Evolutionary conservation across 495 filamentous ascomycete genomes (phyloP), one percentile per base, ranked within the genome.

Genomic region (Penicillium egyptiacum): DNA sequence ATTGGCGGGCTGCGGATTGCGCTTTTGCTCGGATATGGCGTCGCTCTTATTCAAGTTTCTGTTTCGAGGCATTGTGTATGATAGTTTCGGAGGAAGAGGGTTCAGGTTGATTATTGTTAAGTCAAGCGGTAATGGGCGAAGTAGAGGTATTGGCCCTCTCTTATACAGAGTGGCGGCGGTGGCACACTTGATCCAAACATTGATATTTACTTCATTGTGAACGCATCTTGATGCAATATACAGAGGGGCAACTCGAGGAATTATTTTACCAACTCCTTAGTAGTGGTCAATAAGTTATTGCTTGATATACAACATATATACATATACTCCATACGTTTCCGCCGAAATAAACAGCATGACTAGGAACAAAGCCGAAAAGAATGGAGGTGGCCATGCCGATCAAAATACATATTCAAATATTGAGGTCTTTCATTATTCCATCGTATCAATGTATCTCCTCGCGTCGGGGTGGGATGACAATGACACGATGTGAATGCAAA

Each of bases 31-130:
- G 8, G 59, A 46, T 1, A 50, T 45, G 33, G 22, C 56, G 31
- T 50, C 33, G 50, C 53, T 48, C 1, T 40, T 42, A 20, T 19
- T 45, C 10, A 52, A 50, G 19, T 55, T 63, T 33, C 49, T 17
- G 16, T 60, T 61, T 25, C 63, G 62, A 30, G 54, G 30, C 62
- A 65, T 68, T 25, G 16, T 60, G 28, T 25, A 26, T 22, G 26
- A 17, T 10, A 20, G 28, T 19, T 11, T 9, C 2, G n/a, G 12
- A n/a, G n/a, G n/a, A 8, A 6, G 10, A 4, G 10, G 25, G 46
- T 10, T n/a, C n/a, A 4, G 9, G 5, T 50, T 31, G n/a, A 16
- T 22, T 22, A 22, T 37, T 20, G 28, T 50, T 14, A 9, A 1
- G 5, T 39, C 2, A 7, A 19, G 16, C 17, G 14, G 23, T 23